These are phyloP conservation scores for Verticillium longisporum DNA, from an alignment of 2,329 filamentous ascomycete species.

Conservation along the genomic window DNA sequence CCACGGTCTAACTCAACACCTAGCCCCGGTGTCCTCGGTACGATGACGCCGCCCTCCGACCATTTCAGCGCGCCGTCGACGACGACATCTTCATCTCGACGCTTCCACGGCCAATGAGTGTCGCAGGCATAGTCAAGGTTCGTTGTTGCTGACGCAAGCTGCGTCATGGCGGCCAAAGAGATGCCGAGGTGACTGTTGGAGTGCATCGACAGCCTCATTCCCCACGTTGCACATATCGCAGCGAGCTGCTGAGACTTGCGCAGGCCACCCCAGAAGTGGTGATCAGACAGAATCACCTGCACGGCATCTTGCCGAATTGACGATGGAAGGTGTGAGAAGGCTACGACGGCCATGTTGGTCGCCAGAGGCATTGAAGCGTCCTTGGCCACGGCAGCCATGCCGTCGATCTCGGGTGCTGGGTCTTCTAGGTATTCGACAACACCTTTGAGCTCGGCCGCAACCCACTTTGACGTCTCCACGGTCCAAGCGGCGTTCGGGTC, in stretches of 20 bases:
- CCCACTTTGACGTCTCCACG: slow-evolving; percentile 29
- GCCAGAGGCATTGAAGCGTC: slow-evolving; percentile 32
- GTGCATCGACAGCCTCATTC: slow-evolving; percentile 33
- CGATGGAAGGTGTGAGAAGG: slow-evolving; percentile 29
- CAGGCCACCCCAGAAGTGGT: slow-evolving; percentile 36
- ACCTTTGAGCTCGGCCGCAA: slow-evolving; percentile 26
- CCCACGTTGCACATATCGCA: slow-evolving; percentile 30
- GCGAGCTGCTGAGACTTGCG: slow-evolving; percentile 31
- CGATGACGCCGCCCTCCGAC: slow-evolving; percentile 25
- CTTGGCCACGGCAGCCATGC: slow-evolving; percentile 33
- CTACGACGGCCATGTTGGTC: slow-evolving; percentile 35
- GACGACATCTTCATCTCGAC: slow-evolving; percentile 31
- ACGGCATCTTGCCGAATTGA: slow-evolving; percentile 30
- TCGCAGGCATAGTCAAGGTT: slow-evolving; percentile 36
- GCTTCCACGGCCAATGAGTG: slow-evolving; percentile 38
- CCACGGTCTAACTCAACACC: slow-evolving; percentile 29
- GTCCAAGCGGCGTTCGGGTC: slow-evolving; percentile 32
- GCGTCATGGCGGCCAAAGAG: slow-evolving; percentile 34
- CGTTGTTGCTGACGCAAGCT: slow-evolving; percentile 30
- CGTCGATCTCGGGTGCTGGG: slow-evolving; percentile 30
- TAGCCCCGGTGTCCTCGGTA: slow-evolving; percentile 26
- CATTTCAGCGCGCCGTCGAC: slow-evolving; percentile 27
- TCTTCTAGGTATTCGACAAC: slow-evolving; percentile 33
- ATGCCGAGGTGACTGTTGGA: slow-evolving; percentile 36
- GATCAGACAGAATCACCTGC: slow-evolving; percentile 32